Evolutionary conservation across 495 filamentous ascomycete genomes (phyloP).

Genomic region (Friedmanniomyces simplex): DNA sequence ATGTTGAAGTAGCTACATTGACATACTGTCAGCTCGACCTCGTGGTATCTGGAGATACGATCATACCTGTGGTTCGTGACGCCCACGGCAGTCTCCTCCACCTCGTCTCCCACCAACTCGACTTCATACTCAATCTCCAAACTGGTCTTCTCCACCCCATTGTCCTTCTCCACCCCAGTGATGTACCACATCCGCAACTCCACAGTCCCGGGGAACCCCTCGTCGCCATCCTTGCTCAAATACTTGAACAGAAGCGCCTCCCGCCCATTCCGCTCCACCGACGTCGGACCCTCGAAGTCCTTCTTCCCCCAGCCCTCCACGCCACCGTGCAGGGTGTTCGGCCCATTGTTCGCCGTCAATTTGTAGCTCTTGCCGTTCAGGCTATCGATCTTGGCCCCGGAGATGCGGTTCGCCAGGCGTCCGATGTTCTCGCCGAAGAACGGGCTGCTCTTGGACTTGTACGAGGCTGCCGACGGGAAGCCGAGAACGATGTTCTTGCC

Average conservation of each 20-base stretch:
- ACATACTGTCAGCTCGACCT: too few species aligned
- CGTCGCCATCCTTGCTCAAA: constrained; percentile 62
- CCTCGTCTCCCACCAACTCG: constrained; percentile 56
- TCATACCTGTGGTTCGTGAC: constrained; percentile 88
- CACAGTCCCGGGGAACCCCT: constrained; percentile 78
- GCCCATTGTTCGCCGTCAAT: constrained; percentile 62
- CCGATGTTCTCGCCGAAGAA: constrained; percentile 93
- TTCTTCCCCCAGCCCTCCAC: constrained; percentile 73
- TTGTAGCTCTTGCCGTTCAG: constrained; percentile 63
- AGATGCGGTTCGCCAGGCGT: constrained; percentile 79
- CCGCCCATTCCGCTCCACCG: constrained; percentile 55
- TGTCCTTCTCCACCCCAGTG: constrained; percentile 51
- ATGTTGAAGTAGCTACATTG: constrained; percentile 97
- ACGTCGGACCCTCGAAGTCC: constrained; percentile 64
- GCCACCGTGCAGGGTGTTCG: constrained; percentile 78
- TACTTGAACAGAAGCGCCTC: constrained; percentile 70
- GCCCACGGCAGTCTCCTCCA: constrained; percentile 78
- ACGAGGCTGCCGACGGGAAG: constrained; percentile 63
- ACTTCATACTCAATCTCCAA: constrained; percentile 84
- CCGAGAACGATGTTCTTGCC: constrained; percentile 79
- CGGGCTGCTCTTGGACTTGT: constrained; percentile 56
- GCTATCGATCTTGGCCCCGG: constrained; percentile 54
- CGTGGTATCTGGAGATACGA: too few species aligned
- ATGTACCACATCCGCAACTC: constrained; percentile 71
- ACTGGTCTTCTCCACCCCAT: constrained; percentile 47